Base-by-base conservation (phyloP, 2,329 filamentous ascomycete species). In the Sporothrix variecibatus region DNA sequence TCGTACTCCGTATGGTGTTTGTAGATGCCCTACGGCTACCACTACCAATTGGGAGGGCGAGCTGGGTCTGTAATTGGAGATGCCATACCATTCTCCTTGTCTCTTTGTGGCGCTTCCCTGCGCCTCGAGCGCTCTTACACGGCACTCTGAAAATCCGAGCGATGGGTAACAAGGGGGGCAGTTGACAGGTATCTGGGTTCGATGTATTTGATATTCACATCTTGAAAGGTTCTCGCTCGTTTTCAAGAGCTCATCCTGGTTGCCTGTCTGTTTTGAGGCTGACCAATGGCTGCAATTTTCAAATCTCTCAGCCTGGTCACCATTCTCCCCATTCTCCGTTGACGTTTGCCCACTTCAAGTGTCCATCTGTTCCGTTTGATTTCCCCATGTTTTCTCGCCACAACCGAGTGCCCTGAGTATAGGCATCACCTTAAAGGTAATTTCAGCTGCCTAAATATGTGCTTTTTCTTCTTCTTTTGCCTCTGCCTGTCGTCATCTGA, bases 401-500 rank as follows among this genome's bases (percentile, higher is more conserved):
- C 62, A 12, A 20, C 43, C 11, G 23, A 40, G 28, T 38, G 38
- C 38, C 38, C 34, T 6, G 12, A 17, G 23, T n/a, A 65, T 5
- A 26, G 60, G 60, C 60, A 26, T 3, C 60, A 26, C 34, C 15
- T 65, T 15, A 43, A 65, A 6, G 20, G n/a, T 15, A 58, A 28
- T 28, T 6, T 58, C n/a, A 53, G 8, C 26, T 58, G 68, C 31
- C 68, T 70, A 20, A 49, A 40, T 49, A n/a, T 20, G 3, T 15
- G 7, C 17, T 2, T 1, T 40, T 3, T 34, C 4, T 2, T 34
- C 8, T 34, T 34, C 8, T 34, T 34, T 65, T 28, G 71, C 71
- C 71, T 65, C 70, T 72, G 64, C 40, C 26, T 64, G 70, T 72
- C 70, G 70, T 64, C 70, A 71, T 51, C 69, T 12, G 15, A 7